Evolutionary conservation across 495 filamentous ascomycete species (phyloP), one percentile per base, ranked within the genome.

Genomic region (Aeminium ludgeri): DNA sequence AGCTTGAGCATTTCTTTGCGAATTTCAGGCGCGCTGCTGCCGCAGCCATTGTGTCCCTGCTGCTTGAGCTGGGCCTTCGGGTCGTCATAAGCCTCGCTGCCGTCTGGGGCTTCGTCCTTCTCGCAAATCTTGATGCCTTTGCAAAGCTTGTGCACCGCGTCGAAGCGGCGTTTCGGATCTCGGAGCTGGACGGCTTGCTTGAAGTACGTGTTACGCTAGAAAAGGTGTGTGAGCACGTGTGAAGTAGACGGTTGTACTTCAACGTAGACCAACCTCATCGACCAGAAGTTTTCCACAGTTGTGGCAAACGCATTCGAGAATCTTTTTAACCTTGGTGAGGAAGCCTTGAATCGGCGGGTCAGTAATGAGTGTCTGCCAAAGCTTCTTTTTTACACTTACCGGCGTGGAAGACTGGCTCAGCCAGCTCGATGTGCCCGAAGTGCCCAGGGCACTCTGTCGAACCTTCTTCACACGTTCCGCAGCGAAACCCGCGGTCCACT

Each of bases 371-470:
- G 5, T 8, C 8, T 25, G 23, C 23, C 23, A 8, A 8, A 3
- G 23, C 8, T 8, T 25, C 8, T 25, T 4, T 8, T 8, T 8
- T 28, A 20, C 43, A 57, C 61, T 40, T 47, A 72, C 69, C 82
- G 51, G 84, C 84, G 53, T 99, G 89, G 57, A 78, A 99, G 46
- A 96, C 89, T 11, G 89, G 89, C 51, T 77, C 79, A 10, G 89
- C 85, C 40, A 99, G 72, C 56, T 99, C 91, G 46, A 95, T 95
- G 59, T 96, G 91, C 28, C 89, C 89, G 52, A 95, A 99, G 60
- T 99, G 89, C 20, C 89, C 89, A 42, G 86, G 85, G 60, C 89
- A 99, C 56, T 93, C 83, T 27, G 82, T 78, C 69, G 92, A 92
- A 52, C 78, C 74, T 59, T 96, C 86, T 50, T 83, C 77, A 59